Percentiles rank a stretch among this genome's conserved stretches.
Evolutionary conservation across 1,284 basidiomycete genomes (phyloP).

Genomic region (Gymnopus androsaceus): DNA sequence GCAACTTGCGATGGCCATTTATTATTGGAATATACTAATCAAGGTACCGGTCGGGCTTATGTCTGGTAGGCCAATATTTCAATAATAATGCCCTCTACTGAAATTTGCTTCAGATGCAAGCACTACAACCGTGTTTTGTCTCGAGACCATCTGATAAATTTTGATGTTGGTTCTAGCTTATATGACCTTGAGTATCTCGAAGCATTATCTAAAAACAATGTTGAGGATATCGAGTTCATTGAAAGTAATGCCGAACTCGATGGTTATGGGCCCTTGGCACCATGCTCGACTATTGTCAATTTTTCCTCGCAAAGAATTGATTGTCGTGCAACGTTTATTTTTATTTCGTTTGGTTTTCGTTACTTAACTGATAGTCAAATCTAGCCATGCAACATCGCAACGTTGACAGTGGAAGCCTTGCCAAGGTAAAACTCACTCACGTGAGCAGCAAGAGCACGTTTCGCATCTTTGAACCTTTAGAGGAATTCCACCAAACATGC

Average conservation of each 20-base stretch:
- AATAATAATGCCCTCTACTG: background rate
- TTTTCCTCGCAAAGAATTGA: conserved; percentile 14
- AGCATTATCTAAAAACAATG: conserved; percentile 21
- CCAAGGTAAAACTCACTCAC: conserved; percentile 2
- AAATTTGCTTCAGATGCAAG: conserved; percentile 21
- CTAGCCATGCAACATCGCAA: conserved; percentile 20
- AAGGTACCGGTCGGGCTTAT: conserved; percentile 1
- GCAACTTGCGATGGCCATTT: conserved; percentile 17
- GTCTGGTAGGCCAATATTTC: conserved; percentile 1
- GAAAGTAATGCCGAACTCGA: conserved; percentile 16
- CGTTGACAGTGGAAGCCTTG: background rate
- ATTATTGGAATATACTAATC: conserved; percentile 10
- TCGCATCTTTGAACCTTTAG: conserved; percentile 18
- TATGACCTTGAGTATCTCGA: conserved; percentile 25
- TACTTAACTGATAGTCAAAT: background rate
- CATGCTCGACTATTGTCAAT: conserved; percentile 18
- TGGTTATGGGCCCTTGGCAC: conserved; percentile 21
- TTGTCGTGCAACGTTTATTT: too few species aligned
- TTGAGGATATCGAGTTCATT: conserved; percentile 21
- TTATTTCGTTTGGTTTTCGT: conserved; percentile 15
- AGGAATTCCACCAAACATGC: conserved; percentile 14
- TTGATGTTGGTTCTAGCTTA: conserved; percentile 12
- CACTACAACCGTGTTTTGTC: conserved; percentile 14
- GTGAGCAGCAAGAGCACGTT: conserved; percentile 14
- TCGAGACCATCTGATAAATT: conserved; percentile 18